Conservation (phyloP, 2,329 filamentous ascomycete genomes). For the Fusarium hainanense region DNA sequence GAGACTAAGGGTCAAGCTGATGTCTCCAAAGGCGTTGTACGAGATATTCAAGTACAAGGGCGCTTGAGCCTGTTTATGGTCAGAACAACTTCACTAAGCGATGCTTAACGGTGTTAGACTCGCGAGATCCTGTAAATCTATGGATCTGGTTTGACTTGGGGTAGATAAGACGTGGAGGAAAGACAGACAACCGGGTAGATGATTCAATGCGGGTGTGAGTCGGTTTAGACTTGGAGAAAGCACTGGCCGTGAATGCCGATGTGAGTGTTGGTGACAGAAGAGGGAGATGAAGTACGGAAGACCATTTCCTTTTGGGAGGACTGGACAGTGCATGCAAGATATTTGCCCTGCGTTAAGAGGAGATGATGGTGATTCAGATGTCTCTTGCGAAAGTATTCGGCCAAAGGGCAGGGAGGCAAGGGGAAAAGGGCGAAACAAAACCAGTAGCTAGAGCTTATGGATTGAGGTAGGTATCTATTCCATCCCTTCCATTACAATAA, state of each 20-base stretch:
- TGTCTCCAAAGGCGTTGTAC: conserved; percentile 23
- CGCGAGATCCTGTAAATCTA: conserved; percentile 18
- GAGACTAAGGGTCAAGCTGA: conserved; percentile 35
- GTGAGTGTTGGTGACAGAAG: conserved; percentile 40
- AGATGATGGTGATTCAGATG: conserved; percentile 44
- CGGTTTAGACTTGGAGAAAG: conserved; percentile 46
- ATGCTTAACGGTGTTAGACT: conserved; percentile 20
- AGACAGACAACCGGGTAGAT: conserved; percentile 37
- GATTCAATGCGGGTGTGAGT: conserved; percentile 39
- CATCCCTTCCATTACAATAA: conserved; percentile 39
- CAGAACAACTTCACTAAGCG: conserved; percentile 28
- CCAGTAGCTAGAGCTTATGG: conserved; percentile 38
- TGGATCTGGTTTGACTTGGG: conserved; percentile 15
- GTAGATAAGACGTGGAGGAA: conserved; percentile 30
- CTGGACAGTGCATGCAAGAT: conserved; percentile 49
- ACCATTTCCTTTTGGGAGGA: conserved; percentile 51
- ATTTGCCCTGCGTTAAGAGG: conserved; percentile 47
- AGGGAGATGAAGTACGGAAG: conserved; percentile 45
- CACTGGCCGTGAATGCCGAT: conserved; percentile 43
- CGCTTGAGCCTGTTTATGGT: conserved; percentile 38
- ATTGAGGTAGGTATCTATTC: conserved; percentile 36
- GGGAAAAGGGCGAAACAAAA: conserved; percentile 34
- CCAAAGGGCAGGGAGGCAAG: conserved; percentile 38
- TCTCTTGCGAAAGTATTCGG: conserved; percentile 24
- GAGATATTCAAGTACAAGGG: conserved; percentile 34